These are phyloP conservation scores for Colletotrichum tanaceti DNA, from an alignment of 2,329 filamentous ascomycete genomes.

Conservation along the genomic window DNA sequence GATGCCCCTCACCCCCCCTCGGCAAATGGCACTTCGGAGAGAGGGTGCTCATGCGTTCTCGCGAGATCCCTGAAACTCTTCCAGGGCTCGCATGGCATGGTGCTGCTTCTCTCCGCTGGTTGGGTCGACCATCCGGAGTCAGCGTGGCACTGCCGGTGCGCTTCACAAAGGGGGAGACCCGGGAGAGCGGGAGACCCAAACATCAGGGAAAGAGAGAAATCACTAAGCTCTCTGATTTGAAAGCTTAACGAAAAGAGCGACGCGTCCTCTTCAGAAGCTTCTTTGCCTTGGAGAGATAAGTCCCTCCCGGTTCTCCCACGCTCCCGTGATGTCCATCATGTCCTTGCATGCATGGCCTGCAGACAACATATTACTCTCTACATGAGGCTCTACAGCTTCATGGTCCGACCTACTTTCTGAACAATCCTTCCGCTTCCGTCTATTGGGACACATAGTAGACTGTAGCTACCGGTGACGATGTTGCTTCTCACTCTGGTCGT, in stretches of 20 bases:
- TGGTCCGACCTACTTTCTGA: not conserved
- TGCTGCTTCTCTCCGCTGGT: not conserved
- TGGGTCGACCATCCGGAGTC: not conserved
- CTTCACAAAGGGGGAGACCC: not conserved
- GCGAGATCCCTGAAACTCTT: no score
- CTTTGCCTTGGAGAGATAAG: not conserved
- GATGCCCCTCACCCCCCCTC: no score
- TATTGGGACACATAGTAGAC: no score
- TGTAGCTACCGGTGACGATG: not conserved
- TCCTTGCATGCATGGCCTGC: not conserved
- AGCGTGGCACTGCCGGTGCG: not conserved
- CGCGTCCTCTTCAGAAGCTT: conserved; percentile 1
- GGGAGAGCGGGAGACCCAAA: not conserved
- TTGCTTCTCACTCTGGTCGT: not conserved
- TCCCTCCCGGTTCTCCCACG: not conserved
- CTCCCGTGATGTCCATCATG: not conserved
- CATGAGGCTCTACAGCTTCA: not conserved
- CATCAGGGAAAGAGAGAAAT: no score
- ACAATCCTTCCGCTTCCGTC: not conserved
- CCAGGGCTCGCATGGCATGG: no score
- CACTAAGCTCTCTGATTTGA: not conserved
- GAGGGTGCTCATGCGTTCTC: not conserved
- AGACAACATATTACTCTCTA: not conserved
- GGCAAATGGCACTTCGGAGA: no score
- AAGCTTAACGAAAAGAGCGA: not conserved